These are phyloP conservation scores for Dimocarpus longan DNA, from an alignment of 345 rosid species.

Conservation along the genomic window DNA sequence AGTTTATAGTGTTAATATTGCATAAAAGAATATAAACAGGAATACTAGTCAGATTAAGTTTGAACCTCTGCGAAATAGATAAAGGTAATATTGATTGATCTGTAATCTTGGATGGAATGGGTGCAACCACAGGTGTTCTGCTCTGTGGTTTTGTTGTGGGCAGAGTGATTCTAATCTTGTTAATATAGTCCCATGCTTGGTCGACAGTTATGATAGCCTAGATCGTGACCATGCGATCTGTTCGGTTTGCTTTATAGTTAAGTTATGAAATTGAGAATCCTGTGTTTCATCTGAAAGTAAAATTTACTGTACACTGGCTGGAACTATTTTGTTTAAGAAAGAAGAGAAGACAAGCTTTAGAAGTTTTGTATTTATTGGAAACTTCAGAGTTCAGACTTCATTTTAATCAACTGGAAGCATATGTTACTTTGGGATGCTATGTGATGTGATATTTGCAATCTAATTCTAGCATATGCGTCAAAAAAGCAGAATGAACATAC, in stretches of 20 bases:
- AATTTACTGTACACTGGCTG: not conserved
- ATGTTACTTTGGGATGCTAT: not conserved
- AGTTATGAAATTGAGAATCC: not conserved
- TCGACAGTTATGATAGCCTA: not conserved
- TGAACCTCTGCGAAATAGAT: not conserved
- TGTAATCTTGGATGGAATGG: not conserved
- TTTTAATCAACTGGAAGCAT: not conserved
- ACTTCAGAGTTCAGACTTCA: not conserved
- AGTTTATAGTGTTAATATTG: not conserved
- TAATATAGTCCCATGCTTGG: not conserved
- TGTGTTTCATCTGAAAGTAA: not conserved
- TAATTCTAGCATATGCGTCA: not conserved
- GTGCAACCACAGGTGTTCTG: not conserved
- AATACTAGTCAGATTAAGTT: not conserved
- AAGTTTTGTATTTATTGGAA: not conserved
- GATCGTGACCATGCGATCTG: conserved; percentile 7
- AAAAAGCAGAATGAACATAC: not conserved
- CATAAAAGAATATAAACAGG: not conserved
- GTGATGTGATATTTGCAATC: conserved; percentile 6
- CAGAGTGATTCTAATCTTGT: conserved; percentile 1
- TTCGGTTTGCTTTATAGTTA: not conserved
- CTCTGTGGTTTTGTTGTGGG: conserved; percentile 10
- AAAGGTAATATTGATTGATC: not conserved
- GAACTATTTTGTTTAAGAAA: not conserved
- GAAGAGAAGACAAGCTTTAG: not conserved